phyloP scores from a whole-genome alignment of 257 asterid genomes.

The Sherardia arvensis region DNA sequence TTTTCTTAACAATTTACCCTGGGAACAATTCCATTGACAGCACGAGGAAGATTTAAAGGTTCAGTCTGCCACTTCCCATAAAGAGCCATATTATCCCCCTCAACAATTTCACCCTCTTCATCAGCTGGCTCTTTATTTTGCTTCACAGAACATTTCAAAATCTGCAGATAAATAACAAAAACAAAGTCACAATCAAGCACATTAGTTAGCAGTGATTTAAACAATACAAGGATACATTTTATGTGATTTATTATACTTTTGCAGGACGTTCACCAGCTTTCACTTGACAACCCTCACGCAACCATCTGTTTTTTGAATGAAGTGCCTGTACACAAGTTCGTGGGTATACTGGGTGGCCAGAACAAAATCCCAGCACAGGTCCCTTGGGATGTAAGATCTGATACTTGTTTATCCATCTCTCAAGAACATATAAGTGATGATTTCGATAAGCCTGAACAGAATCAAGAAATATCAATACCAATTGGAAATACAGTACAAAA shows the following conservation, averaged over 20 bases:
- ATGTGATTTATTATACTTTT: slow-evolving; percentile 44
- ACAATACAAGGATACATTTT: slow-evolving; percentile 9
- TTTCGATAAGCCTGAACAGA: slow-evolving; percentile 70
- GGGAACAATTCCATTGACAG: slow-evolving; percentile 88
- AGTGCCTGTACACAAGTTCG: slow-evolving; percentile 80
- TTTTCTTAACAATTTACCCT: slow-evolving; percentile 37
- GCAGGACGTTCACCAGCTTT: slow-evolving; percentile 73
- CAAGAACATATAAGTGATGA: slow-evolving; percentile 78
- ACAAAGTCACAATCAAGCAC: background rate
- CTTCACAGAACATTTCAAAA: slow-evolving; percentile 51
- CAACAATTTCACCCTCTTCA: slow-evolving; percentile 39
- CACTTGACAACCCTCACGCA: slow-evolving; percentile 83
- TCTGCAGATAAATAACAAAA: slow-evolving; percentile 29
- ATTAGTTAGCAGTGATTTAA: background rate
- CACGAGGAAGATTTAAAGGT: slow-evolving; percentile 68
- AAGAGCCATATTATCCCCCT: slow-evolving; percentile 36
- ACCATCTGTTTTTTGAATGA: slow-evolving; percentile 71
- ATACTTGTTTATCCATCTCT: slow-evolving; percentile 83
- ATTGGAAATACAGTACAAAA: background rate
- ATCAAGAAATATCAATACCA: slow-evolving; percentile 12
- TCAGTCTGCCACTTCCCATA: slow-evolving; percentile 96
- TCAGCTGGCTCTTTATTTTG: slow-evolving; percentile 33
- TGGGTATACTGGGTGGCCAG: slow-evolving; percentile 89
- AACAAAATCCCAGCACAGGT: slow-evolving; percentile 74
- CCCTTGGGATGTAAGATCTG: slow-evolving; percentile 76